Evolutionary conservation across 2,329 filamentous ascomycete species (phyloP).

Genomic region (Neofusicoccum parvum): DNA sequence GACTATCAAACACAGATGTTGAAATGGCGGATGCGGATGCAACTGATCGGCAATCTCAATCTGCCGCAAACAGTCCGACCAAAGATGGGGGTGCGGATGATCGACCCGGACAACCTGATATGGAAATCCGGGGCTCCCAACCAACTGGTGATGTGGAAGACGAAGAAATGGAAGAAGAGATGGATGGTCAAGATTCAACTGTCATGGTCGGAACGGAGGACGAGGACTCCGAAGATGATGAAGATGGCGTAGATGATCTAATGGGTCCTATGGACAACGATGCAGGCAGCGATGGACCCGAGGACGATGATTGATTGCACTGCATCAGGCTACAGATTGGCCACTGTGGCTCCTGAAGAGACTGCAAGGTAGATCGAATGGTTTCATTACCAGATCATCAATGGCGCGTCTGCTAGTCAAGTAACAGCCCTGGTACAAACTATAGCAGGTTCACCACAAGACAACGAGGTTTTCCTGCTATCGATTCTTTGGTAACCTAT

Average conservation of each 20-base stretch:
- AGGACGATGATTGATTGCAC: slow-evolving; percentile 2
- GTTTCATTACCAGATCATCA: background rate
- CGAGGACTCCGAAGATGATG: slow-evolving; percentile 4
- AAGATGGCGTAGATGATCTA: slow-evolving; percentile 16
- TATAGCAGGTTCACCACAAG: no score
- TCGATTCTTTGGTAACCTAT: no score
- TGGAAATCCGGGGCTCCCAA: slow-evolving; percentile 26
- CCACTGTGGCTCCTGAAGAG: no score
- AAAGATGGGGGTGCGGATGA: slow-evolving; percentile 33
- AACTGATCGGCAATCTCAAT: background rate
- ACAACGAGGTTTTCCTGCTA: no score
- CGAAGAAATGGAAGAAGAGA: slow-evolving; percentile 23
- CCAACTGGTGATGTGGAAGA: slow-evolving; percentile 17
- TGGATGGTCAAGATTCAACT: slow-evolving; percentile 14
- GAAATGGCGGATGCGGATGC: background rate
- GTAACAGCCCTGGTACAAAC: no score
- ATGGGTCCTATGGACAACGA: slow-evolving; percentile 12
- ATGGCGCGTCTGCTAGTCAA: no score
- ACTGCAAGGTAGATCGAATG: background rate
- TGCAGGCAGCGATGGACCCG: background rate
- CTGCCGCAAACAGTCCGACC: slow-evolving; percentile 31
- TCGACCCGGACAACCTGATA: background rate
- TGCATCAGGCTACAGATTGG: background rate
- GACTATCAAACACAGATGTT: background rate
- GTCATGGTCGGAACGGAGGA: slow-evolving; percentile 5